Evolutionary conservation across 148 eudicot species (phyloP).

Genomic region (Cornus suecica): DNA sequence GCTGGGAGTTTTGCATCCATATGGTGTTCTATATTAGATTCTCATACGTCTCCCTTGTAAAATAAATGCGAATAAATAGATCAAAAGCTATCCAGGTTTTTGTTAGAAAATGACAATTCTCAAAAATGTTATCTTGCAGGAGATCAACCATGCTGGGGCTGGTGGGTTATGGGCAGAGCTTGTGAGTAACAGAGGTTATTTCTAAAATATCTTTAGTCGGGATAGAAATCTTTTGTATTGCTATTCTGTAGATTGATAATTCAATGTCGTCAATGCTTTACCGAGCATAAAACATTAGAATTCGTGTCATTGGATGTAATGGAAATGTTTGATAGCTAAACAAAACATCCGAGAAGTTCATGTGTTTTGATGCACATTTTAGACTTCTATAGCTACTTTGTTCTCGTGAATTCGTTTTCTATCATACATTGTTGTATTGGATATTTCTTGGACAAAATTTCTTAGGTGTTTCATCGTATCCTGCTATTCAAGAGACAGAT

Average conservation of each 20-base stretch:
- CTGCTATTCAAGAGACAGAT: neutral
- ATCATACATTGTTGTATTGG: too few species aligned
- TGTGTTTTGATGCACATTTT: neutral
- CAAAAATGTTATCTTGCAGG: constrained; percentile 42
- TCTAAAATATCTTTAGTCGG: neutral
- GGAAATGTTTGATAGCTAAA: too few species aligned
- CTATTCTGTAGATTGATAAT: neutral
- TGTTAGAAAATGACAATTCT: neutral
- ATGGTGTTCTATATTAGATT: too few species aligned
- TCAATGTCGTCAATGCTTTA: too few species aligned
- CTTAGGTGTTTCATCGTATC: neutral
- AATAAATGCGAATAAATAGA: too few species aligned
- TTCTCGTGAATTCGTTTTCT: neutral
- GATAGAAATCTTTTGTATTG: neutral
- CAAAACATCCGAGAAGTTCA: too few species aligned
- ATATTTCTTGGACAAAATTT: neutral
- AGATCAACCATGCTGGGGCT: constrained; percentile 91
- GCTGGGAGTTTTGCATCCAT: neutral
- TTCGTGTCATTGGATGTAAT: neutral
- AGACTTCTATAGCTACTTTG: neutral
- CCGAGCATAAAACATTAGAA: neutral
- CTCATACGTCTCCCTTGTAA: too few species aligned
- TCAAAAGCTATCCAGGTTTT: neutral
- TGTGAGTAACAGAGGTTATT: constrained; percentile 78
- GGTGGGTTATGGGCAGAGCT: constrained; percentile 99